phyloP scores from a whole-genome alignment of 2,329 filamentous ascomycete species.

The Penicillium sp. region DNA sequence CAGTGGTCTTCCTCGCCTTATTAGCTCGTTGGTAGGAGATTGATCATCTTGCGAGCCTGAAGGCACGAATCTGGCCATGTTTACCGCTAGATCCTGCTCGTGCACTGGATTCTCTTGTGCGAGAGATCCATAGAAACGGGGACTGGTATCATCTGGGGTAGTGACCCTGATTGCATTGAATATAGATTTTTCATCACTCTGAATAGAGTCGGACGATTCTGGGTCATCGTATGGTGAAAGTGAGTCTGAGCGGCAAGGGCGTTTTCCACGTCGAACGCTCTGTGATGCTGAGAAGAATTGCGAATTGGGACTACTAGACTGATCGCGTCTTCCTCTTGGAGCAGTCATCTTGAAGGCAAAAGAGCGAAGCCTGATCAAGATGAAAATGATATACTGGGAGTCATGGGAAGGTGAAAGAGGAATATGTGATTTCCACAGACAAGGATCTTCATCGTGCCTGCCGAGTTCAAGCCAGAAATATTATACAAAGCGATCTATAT shows the following conservation, averaged over 20 bases:
- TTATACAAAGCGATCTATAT: constrained; percentile 26
- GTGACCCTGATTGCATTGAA: constrained; percentile 38
- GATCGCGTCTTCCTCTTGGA: background rate
- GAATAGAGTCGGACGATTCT: constrained; percentile 28
- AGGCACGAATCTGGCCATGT: constrained; percentile 32
- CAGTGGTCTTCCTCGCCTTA: background rate
- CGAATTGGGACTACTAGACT: constrained; percentile 2
- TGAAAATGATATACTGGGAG: background rate
- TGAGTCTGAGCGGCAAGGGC: constrained; percentile 7
- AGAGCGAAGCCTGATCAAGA: constrained; percentile 2
- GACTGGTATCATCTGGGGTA: constrained; percentile 26
- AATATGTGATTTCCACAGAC: background rate
- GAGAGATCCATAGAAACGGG: constrained; percentile 7
- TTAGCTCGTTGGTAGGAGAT: background rate
- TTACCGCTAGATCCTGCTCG: constrained; percentile 26
- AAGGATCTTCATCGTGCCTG: constrained; percentile 20
- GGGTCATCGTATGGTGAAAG: constrained; percentile 10
- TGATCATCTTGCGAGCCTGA: constrained; percentile 6
- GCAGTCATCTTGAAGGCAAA: constrained; percentile 13
- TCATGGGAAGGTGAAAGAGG: background rate
- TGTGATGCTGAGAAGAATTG: background rate
- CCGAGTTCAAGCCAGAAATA: constrained; percentile 20
- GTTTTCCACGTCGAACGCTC: constrained; percentile 6
- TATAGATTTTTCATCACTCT: constrained; percentile 40
- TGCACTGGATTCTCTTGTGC: constrained; percentile 16